Base-by-base conservation (phyloP, 768 basidiomycete genomes). In the Sutorius australiensis region DNA sequence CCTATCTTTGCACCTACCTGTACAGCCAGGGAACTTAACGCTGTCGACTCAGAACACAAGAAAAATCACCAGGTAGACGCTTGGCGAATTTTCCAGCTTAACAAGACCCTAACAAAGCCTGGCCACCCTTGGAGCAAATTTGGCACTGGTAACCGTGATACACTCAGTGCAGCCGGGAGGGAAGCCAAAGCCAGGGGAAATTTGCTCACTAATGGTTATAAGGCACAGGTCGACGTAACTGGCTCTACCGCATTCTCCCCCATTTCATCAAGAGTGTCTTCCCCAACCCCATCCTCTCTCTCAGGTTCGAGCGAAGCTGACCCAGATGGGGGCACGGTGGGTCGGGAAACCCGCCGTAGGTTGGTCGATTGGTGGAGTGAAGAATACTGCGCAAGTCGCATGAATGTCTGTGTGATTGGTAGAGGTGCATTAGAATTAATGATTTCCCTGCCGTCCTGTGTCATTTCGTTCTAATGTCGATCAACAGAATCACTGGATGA, bases 31-130 rank as follows among this genome's bases (percentile, higher is more conserved):
- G 95, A 99, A 72, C 77, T 97, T 56, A 93, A 93, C 60, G 95
- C 97, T 1, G 95, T 99, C 38, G 88, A 99, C 67, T 95, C 92
- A 0, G 97, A 99, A 68, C 87, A 98, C 77, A 92, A 92, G 74
- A 95, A 97, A 75, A 99, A 98, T 66, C 82, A 89, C 43, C 95
- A 95, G 67, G 74, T 78, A 3, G 93, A 98, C 65, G 75, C 86
- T 63, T 95, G 93, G 89, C 83, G 95, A n/a, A 83, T 95, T 52
- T 98, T 89, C 71, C 95, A 99, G 68, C 72, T 98, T 24, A 91
- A 89, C 71, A 98, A 98, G 69, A 79, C 87, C 61, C 81, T 95
- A 45, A 86, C 84, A 51, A 84, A 82, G 60, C 75, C 76, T 2
- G 89, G 85, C 6, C 93, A 95, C 67, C 80, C 82, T 3, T 98